Evolutionary conservation across 345 rosid genomes (phyloP).

Genomic region (Bruguiera parviflora): DNA sequence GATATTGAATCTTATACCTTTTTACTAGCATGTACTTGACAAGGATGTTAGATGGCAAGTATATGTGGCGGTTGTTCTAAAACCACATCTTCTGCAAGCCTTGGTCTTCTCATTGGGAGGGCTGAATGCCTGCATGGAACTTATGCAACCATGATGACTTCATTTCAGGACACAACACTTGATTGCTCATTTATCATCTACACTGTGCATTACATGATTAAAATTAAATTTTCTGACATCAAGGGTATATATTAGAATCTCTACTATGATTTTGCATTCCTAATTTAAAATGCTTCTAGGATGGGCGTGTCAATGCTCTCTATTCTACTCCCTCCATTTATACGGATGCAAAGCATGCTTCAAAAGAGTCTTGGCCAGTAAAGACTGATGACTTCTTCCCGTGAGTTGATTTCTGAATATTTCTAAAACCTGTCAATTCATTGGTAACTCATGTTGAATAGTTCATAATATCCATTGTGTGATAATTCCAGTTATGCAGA

Average conservation of each 20-base stretch:
- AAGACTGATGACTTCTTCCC: slow-evolving; percentile 92
- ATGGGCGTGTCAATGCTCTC: slow-evolving; percentile 92
- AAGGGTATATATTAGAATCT: slow-evolving; percentile 6
- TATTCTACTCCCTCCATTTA: slow-evolving; percentile 97
- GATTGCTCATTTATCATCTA: background rate
- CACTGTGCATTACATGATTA: background rate
- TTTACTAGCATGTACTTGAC: background rate
- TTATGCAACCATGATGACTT: background rate
- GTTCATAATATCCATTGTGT: slow-evolving; percentile 24
- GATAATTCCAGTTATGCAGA: slow-evolving; percentile 78
- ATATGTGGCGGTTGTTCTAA: background rate
- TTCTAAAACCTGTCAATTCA: slow-evolving; percentile 9
- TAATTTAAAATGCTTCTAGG: slow-evolving; percentile 41
- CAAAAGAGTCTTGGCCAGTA: slow-evolving; percentile 72
- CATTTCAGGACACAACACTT: background rate
- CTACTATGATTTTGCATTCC: background rate
- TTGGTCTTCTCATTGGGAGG: background rate
- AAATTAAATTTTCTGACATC: background rate
- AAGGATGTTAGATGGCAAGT: background rate
- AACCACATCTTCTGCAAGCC: background rate
- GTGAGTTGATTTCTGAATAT: slow-evolving; percentile 46
- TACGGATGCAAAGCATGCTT: slow-evolving; percentile 87
- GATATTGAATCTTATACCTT: background rate
- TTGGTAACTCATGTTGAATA: slow-evolving; percentile 7
- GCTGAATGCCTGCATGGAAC: background rate